phyloP scores from a whole-genome alignment of 1,139 yeast genomes.

The Hemisphaericaspora subhashii region DNA sequence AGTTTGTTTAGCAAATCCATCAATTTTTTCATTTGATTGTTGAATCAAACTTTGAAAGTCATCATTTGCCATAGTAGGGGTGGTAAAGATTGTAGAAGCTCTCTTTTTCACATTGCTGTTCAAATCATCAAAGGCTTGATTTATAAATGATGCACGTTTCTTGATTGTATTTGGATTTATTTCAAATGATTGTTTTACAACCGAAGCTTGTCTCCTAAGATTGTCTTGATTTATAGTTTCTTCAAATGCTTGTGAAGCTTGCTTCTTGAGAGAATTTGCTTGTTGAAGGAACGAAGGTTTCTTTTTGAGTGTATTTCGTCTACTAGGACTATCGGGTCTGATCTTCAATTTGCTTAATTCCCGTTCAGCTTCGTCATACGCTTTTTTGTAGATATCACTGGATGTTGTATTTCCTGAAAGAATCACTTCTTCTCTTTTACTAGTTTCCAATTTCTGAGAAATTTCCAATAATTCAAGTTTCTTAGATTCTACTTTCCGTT shows the following conservation, averaged over 20 bases:
- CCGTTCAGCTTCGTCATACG: conserved; percentile 11
- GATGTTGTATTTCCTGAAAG: conserved; percentile 6
- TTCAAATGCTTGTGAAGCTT: conserved; percentile 7
- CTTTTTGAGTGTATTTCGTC: conserved; percentile 3
- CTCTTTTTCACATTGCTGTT: conserved; percentile 8
- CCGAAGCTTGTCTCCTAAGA: neutral
- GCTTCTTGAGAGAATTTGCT: conserved; percentile 7
- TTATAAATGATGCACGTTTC: conserved; percentile 11
- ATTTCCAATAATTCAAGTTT: conserved; percentile 32
- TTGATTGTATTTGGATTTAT: conserved; percentile 5
- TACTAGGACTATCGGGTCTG: conserved; percentile 1
- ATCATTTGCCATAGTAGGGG: conserved; percentile 3
- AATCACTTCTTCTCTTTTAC: conserved; percentile 12
- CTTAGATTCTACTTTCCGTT: conserved; percentile 22
- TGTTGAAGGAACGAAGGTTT: conserved; percentile 1
- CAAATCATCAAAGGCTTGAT: conserved; percentile 11
- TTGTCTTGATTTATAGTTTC: conserved; percentile 2
- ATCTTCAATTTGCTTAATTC: conserved; percentile 11
- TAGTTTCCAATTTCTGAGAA: conserved; percentile 19
- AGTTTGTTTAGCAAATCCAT: conserved; percentile 23
- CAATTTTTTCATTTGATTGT: conserved; percentile 20
- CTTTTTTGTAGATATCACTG: conserved; percentile 13
- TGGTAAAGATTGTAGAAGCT: conserved; percentile 13
- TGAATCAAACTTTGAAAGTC: conserved; percentile 9
- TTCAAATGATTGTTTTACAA: conserved; percentile 2